These are phyloP conservation scores for Zanthoxylum bungeanum DNA, from an alignment of 345 rosid genomes.

Conservation along the genomic window DNA sequence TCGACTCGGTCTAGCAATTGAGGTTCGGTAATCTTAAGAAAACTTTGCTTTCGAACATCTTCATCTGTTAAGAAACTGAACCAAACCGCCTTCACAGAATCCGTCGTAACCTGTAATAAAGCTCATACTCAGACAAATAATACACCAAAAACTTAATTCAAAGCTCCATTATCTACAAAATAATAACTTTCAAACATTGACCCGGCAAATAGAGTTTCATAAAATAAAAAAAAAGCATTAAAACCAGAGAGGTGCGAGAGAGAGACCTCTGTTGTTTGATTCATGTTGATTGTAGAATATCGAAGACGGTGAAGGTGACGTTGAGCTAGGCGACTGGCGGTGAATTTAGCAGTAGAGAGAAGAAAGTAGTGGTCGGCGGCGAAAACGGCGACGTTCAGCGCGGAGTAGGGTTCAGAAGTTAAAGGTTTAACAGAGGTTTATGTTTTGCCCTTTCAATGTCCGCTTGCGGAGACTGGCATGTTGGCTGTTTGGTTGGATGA, in stretches of 20 bases:
- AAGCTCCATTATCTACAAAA: neutral
- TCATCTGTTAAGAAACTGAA: slow-evolving; percentile 15
- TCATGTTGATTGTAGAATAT: neutral
- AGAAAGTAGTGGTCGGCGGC: too few relatives aligned
- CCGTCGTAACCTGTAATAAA: slow-evolving; percentile 10
- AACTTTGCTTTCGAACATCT: slow-evolving; percentile 15
- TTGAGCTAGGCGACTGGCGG: neutral
- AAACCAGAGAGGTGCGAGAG: neutral
- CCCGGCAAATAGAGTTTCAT: neutral
- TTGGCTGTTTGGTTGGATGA: neutral
- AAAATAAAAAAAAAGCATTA: neutral
- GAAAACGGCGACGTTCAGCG: neutral
- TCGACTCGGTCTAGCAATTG: slow-evolving; percentile 3
- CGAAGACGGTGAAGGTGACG: neutral
- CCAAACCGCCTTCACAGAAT: slow-evolving; percentile 11
- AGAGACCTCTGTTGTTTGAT: slow-evolving; percentile 13
- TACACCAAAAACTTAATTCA: neutral
- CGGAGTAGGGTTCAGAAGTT: neutral
- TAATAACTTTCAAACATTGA: neutral
- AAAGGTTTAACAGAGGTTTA: neutral
- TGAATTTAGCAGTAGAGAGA: neutral
- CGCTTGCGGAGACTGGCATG: too few relatives aligned
- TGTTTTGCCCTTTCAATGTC: neutral
- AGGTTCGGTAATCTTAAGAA: slow-evolving; percentile 10
- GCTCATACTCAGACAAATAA: neutral